phyloP scores from a whole-genome alignment of 2,329 filamentous ascomycete genomes.

The Fusarium luffae region DNA sequence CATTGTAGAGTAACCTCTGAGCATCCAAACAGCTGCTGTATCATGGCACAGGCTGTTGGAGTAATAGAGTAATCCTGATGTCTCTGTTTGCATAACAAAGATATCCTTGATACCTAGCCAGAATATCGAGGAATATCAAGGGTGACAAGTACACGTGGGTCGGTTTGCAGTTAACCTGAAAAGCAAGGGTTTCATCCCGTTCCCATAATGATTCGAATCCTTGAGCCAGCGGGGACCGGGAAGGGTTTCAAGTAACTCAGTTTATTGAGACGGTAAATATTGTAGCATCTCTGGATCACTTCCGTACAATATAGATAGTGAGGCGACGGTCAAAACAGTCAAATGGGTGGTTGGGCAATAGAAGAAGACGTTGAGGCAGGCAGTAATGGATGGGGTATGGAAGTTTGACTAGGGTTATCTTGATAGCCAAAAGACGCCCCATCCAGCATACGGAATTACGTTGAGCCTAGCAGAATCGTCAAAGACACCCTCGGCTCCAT shows the following conservation, averaged over 20 bases:
- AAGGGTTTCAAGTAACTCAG: slow-evolving; percentile 53
- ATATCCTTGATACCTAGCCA: slow-evolving; percentile 49
- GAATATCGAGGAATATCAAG: slow-evolving; percentile 29
- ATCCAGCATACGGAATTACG: slow-evolving; percentile 56
- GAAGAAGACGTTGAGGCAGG: background rate
- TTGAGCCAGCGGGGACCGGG: slow-evolving; percentile 34
- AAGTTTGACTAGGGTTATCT: background rate
- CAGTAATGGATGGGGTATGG: background rate
- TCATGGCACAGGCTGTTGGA: slow-evolving; percentile 53
- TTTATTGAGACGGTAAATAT: background rate
- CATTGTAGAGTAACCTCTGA: slow-evolving; percentile 57
- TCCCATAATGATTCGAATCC: slow-evolving; percentile 52
- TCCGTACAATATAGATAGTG: background rate
- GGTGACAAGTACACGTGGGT: background rate
- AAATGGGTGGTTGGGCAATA: background rate
- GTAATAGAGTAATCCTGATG: slow-evolving; percentile 42
- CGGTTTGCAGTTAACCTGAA: slow-evolving; percentile 21
- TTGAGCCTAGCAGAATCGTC: slow-evolving; percentile 33
- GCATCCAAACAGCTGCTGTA: slow-evolving; percentile 50
- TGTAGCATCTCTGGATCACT: background rate
- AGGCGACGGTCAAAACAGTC: background rate
- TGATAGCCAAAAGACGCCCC: slow-evolving; percentile 17
- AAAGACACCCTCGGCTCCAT: slow-evolving; percentile 27
- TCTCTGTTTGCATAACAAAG: slow-evolving; percentile 42
- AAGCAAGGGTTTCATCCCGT: slow-evolving; percentile 50